A percentile compares a stretch with the other conserved stretches of the same genome.
These are phyloP conservation scores for Hypoxylon sp. DNA, from an alignment of 2,329 filamentous ascomycete genomes.

Conservation along the genomic window DNA sequence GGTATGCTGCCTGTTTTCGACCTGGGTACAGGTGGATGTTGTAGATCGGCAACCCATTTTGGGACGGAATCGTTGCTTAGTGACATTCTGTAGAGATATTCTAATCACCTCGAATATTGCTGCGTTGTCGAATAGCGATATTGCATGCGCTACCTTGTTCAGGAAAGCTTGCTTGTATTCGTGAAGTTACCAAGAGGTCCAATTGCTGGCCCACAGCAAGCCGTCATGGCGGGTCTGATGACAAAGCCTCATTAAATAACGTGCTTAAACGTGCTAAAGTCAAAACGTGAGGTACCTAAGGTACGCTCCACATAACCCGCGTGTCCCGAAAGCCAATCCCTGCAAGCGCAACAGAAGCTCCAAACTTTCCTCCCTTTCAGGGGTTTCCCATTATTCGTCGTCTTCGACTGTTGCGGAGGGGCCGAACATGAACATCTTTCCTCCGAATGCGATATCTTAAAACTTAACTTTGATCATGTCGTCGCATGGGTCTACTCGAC, in stretches of 20 bases:
- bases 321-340: constrained; percentile 25
- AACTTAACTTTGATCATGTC: constrained; percentile 33
- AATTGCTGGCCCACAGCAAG: constrained; percentile 25
- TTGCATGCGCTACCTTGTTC: neutral
- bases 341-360: constrained; percentile 37
- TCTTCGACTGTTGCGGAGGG: constrained; percentile 26
- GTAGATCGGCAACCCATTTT: constrained; percentile 87
- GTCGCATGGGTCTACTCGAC: constrained; percentile 17
- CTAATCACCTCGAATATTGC: neutral
- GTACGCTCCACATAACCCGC: constrained; percentile 19
- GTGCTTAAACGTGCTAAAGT: no score
- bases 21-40: constrained; percentile 76
- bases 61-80: constrained; percentile 66
- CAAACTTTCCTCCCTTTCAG: constrained; percentile 40
- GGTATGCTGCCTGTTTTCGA: constrained; percentile 78
- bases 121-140: neutral
- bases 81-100: constrained; percentile 33
- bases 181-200: constrained; percentile 13
- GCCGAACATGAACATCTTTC: constrained; percentile 21
- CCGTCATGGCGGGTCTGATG: constrained; percentile 19
- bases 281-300: neutral
- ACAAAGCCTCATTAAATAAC: constrained; percentile 27
- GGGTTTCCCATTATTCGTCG: constrained; percentile 26
- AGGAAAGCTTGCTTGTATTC: neutral
- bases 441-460: constrained; percentile 16